Percentiles rank a stretch among this genome's conserved stretches.
Conservation (phyloP, 805 yeast species). For the Lipomyces kockii region DNA sequence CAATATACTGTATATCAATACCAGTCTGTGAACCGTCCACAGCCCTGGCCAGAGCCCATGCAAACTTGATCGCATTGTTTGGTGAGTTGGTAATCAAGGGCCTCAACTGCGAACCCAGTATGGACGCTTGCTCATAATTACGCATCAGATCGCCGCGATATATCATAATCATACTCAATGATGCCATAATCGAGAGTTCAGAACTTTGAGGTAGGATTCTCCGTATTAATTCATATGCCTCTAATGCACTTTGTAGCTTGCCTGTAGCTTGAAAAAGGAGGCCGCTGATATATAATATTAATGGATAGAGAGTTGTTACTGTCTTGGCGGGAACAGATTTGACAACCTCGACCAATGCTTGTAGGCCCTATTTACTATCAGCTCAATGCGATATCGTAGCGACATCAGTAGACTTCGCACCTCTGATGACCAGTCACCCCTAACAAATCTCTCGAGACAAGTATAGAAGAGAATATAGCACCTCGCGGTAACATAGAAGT, state of each 20-base stretch:
- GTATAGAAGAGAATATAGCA: slow-evolving; percentile 12
- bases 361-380: background rate
- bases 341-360: slow-evolving; percentile 10
- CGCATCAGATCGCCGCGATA: slow-evolving; percentile 13
- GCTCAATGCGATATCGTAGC: background rate
- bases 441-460: slow-evolving; percentile 26
- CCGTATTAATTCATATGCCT: slow-evolving; percentile 16
- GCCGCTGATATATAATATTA: slow-evolving; percentile 26
- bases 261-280: slow-evolving; percentile 36
- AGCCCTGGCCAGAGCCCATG: slow-evolving; percentile 21
- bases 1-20: slow-evolving; percentile 11
- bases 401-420: background rate
- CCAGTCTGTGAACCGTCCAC: background rate
- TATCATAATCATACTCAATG: slow-evolving; percentile 13
- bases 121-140: slow-evolving; percentile 11
- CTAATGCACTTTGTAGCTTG: slow-evolving; percentile 22
- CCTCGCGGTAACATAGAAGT: slow-evolving; percentile 12
- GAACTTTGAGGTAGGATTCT: slow-evolving; percentile 3
- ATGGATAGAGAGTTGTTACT: slow-evolving; percentile 14
- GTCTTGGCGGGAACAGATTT: slow-evolving; percentile 5
- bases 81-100: slow-evolving; percentile 10
- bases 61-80: slow-evolving; percentile 19
- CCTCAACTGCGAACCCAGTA: slow-evolving; percentile 4
- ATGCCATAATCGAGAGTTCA: slow-evolving; percentile 24
- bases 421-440: slow-evolving; percentile 24